These are phyloP conservation scores for Triangularia verruculosa DNA, from an alignment of 2,329 filamentous ascomycete species.

Conservation along the genomic window DNA sequence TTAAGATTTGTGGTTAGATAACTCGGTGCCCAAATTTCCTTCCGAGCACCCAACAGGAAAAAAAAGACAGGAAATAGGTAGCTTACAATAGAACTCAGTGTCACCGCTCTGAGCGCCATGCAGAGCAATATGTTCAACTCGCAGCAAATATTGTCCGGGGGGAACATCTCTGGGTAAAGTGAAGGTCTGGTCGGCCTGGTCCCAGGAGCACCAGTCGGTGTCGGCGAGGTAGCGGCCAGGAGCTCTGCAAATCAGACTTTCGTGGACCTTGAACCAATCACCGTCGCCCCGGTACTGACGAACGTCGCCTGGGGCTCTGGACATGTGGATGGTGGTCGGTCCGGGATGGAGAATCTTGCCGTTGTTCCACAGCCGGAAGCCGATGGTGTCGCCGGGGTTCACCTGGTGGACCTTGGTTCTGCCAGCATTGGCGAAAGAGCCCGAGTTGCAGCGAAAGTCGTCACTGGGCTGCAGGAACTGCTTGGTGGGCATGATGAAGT, in stretches of 20 bases:
- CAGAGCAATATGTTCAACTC: constrained; percentile 12
- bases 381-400: constrained; percentile 13
- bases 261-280: constrained; percentile 23
- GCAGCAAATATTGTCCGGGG: constrained; percentile 11
- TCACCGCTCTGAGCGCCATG: constrained; percentile 11
- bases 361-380: constrained; percentile 17
- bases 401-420: constrained; percentile 13
- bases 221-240: constrained; percentile 7
- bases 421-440: constrained; percentile 13
- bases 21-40: no score
- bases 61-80: not conserved
- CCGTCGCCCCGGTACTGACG: constrained; percentile 18
- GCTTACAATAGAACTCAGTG: constrained; percentile 20
- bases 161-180: constrained; percentile 10
- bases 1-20: no score
- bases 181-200: constrained; percentile 5
- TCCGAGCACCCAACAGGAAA: not conserved
- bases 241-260: constrained; percentile 15
- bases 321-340: constrained; percentile 17
- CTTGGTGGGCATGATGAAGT: constrained; percentile 18
- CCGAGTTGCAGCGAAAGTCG: constrained; percentile 19
- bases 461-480: constrained; percentile 16
- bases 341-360: constrained; percentile 16
- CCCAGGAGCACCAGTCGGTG: constrained; percentile 17
- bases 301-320: constrained; percentile 18